Conservation (phyloP, 2,329 filamentous ascomycete genomes). For the Beauveria brongniartii region DNA sequence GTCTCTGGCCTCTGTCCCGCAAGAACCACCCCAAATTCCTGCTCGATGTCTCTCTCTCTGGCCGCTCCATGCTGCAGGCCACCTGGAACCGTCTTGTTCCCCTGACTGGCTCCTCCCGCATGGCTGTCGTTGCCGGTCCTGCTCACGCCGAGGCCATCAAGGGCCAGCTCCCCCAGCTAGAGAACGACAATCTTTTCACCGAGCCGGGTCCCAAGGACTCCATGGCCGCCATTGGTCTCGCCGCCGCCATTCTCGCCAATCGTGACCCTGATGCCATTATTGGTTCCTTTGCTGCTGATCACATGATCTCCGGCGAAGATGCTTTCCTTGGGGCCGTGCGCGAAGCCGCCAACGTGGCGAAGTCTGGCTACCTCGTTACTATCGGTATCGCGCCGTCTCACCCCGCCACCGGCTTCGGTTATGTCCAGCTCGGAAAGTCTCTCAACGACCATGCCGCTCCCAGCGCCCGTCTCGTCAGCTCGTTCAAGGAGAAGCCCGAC, state of each 20-base stretch:
- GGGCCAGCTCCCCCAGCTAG: conserved; percentile 18
- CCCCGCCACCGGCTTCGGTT: conserved; percentile 21
- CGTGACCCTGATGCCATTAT: conserved; percentile 19
- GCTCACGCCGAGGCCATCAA: conserved; percentile 19
- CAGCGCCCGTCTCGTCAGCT: conserved; percentile 17
- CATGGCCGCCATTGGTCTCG: conserved; percentile 21
- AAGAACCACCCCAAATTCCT: conserved; percentile 22
- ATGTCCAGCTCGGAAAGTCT: conserved; percentile 19
- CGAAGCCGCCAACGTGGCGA: conserved; percentile 20
- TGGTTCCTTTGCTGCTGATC: conserved; percentile 20
- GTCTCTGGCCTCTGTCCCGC: conserved; percentile 20
- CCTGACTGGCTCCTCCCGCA: conserved; percentile 18
- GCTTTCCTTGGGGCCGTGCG: conserved; percentile 20
- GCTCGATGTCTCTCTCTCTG: conserved; percentile 19
- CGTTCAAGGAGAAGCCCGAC: conserved; percentile 22
- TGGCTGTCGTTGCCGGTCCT: conserved; percentile 20
- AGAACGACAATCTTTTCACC: conserved; percentile 18
- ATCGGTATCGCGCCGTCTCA: conserved; percentile 21
- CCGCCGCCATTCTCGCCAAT: conserved; percentile 18
- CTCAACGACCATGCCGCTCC: conserved; percentile 16
- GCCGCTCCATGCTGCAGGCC: conserved; percentile 20
- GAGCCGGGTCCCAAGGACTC: conserved; percentile 21
- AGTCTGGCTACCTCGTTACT: conserved; percentile 20
- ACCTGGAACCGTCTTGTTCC: conserved; percentile 20
- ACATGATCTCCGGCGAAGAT: conserved; percentile 21